Evolutionary conservation across 371 early-diverging fungal species (phyloP).

Genomic region (Apophysomyces sp.): DNA sequence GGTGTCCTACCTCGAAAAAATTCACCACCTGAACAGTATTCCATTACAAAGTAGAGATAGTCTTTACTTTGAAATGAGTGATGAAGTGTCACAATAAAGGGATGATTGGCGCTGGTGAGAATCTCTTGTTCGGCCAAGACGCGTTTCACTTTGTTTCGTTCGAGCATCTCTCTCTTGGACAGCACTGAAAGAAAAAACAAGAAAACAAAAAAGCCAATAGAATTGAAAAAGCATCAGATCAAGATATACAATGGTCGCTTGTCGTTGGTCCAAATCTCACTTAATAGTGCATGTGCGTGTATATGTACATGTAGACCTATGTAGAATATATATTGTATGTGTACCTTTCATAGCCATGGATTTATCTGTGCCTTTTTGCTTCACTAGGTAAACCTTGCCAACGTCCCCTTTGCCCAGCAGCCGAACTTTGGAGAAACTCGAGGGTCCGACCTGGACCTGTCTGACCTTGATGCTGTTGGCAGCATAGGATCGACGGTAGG

Average conservation of each 20-base stretch:
- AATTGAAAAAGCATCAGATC: background rate
- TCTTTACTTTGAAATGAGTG: constrained; percentile 90
- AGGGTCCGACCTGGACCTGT: constrained; percentile 82
- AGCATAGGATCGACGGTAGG: constrained; percentile 68
- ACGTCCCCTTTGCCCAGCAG: constrained; percentile 96
- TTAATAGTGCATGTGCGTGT: too few relatives aligned
- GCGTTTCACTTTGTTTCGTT: constrained; percentile 83
- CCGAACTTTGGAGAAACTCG: constrained; percentile 79
- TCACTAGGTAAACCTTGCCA: constrained; percentile 94
- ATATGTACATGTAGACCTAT: background rate
- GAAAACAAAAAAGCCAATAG: background rate
- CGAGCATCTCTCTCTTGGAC: constrained; percentile 86
- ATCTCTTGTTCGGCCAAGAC: constrained; percentile 85
- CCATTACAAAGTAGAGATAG: constrained; percentile 92
- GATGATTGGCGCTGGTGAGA: constrained; percentile 82
- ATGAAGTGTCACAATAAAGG: constrained; percentile 93
- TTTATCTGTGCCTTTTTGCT: constrained; percentile 79
- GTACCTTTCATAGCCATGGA: constrained; percentile 93
- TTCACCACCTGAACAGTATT: constrained; percentile 96
- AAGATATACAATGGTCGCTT: too few relatives aligned
- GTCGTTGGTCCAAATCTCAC: too few relatives aligned
- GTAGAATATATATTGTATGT: background rate
- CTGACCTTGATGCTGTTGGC: constrained; percentile 80
- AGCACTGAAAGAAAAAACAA: constrained; percentile 47
- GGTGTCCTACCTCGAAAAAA: constrained; percentile 72